Evolutionary conservation across 148 eudicot species (phyloP).

Genomic region (Rhododendron kiyosumense): DNA sequence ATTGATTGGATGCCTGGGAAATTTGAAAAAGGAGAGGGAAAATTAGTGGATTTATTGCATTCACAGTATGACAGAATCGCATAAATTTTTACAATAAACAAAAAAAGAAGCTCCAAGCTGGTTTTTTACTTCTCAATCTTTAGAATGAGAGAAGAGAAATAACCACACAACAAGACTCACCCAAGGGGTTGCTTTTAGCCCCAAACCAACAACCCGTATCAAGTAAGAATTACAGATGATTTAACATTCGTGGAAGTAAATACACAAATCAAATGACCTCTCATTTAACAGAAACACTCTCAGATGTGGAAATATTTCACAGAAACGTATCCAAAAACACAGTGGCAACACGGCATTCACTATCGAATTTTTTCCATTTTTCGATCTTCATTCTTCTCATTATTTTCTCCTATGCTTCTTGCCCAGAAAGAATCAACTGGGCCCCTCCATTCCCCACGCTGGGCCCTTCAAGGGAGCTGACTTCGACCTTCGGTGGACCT

Average conservation of each 20-base stretch:
- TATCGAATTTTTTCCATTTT: neutral
- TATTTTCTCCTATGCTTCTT: conserved; percentile 3
- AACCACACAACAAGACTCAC: neutral
- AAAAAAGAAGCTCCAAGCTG: neutral
- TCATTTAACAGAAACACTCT: neutral
- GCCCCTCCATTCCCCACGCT: conserved; percentile 13
- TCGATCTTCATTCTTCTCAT: neutral
- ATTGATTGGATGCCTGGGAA: neutral
- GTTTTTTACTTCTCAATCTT: conserved; percentile 9
- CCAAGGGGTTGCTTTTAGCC: conserved; percentile 1
- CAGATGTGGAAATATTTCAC: neutral
- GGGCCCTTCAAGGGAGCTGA: conserved; percentile 7
- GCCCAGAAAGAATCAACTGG: neutral
- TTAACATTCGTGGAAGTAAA: conserved; percentile 1
- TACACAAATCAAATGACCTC: neutral
- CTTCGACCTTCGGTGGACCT: conserved; percentile 40
- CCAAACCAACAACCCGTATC: conserved; percentile 9
- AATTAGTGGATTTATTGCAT: neutral
- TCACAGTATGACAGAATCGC: conserved; percentile 4
- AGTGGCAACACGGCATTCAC: neutral
- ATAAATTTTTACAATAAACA: neutral
- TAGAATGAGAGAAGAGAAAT: conserved; percentile 6
- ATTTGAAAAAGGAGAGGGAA: neutral
- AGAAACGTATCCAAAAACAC: neutral
- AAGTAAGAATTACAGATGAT: neutral